Evolutionary conservation across 2,329 filamentous ascomycete genomes (phyloP).

Genomic region (Paecilomyces dactylethromorphus): DNA sequence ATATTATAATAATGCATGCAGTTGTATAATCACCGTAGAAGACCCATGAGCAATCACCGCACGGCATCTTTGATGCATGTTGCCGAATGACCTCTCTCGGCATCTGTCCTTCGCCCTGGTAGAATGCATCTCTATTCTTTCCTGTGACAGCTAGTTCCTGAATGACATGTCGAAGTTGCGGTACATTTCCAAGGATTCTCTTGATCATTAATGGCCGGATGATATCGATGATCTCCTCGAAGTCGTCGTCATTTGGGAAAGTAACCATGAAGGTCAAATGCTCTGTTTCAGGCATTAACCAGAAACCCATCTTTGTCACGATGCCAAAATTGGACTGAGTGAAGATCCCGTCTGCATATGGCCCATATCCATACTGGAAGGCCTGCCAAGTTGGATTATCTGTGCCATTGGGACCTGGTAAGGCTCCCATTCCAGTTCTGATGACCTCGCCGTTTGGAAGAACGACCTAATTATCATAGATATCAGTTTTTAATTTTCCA

Average conservation of each 20-base stretch:
- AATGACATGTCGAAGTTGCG: conserved; percentile 22
- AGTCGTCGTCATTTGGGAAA: conserved; percentile 31
- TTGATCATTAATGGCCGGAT: conserved; percentile 26
- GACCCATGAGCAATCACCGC: conserved; percentile 21
- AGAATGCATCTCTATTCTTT: conserved; percentile 19
- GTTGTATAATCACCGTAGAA: conserved; percentile 18
- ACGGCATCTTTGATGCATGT: conserved; percentile 17
- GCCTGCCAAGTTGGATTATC: conserved; percentile 29
- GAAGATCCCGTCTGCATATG: conserved; percentile 29
- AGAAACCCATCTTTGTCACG: conserved; percentile 16
- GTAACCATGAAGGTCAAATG: conserved; percentile 37
- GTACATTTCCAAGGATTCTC: conserved; percentile 21
- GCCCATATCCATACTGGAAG: conserved; percentile 24
- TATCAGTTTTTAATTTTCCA: neutral
- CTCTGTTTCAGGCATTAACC: conserved; percentile 28
- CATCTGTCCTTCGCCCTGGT: conserved; percentile 15
- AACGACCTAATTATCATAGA: conserved; percentile 20
- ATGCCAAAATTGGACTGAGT: conserved; percentile 13
- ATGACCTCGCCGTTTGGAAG: conserved; percentile 32
- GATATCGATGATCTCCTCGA: conserved; percentile 29
- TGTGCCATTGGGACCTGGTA: conserved; percentile 11
- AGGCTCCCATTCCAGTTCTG: conserved; percentile 35
- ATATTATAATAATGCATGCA: neutral
- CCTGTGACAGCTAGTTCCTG: conserved; percentile 24
- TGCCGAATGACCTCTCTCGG: conserved; percentile 21